A percentile compares a stretch with the other conserved stretches of the same genome.
These are phyloP conservation scores for Botryosphaeria agaves DNA, from an alignment of 2,329 filamentous ascomycete genomes.

Conservation along the genomic window DNA sequence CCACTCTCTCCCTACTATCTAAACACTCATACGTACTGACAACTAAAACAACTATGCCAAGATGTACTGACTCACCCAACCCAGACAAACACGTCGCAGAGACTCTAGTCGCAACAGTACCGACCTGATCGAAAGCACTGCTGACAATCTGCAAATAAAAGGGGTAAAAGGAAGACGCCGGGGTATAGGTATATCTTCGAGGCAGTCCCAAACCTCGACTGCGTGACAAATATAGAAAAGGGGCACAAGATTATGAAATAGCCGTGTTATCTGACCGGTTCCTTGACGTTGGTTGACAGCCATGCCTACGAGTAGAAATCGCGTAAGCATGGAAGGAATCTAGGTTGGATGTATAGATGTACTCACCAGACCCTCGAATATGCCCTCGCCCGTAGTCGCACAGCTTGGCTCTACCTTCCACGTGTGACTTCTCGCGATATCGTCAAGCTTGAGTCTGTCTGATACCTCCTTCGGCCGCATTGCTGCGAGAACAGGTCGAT, in stretches of 20 bases:
- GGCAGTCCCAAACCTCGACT: too few relatives aligned
- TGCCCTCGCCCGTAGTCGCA: constrained; percentile 34
- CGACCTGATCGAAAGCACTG: too few relatives aligned
- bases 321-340: not conserved
- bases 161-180: not conserved
- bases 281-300: not conserved
- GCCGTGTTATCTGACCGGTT: not conserved
- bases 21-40: too few relatives aligned
- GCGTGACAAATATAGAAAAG: not conserved
- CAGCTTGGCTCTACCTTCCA: constrained; percentile 38
- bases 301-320: constrained; percentile 1
- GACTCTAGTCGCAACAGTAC: too few relatives aligned
- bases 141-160: too few relatives aligned
- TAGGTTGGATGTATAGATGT: not conserved
- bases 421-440: constrained; percentile 32
- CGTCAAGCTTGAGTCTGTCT: constrained; percentile 28
- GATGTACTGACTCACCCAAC: too few relatives aligned
- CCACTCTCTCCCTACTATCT: too few relatives aligned
- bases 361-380: constrained; percentile 32
- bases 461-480: constrained; percentile 34
- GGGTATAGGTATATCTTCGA: too few relatives aligned
- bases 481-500: constrained; percentile 15
- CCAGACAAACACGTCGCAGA: too few relatives aligned
- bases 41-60: too few relatives aligned
- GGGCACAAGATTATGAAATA: not conserved